These are phyloP conservation scores for Solanum hybrid DNA, from an alignment of 305 asterid genomes.

Conservation along the genomic window DNA sequence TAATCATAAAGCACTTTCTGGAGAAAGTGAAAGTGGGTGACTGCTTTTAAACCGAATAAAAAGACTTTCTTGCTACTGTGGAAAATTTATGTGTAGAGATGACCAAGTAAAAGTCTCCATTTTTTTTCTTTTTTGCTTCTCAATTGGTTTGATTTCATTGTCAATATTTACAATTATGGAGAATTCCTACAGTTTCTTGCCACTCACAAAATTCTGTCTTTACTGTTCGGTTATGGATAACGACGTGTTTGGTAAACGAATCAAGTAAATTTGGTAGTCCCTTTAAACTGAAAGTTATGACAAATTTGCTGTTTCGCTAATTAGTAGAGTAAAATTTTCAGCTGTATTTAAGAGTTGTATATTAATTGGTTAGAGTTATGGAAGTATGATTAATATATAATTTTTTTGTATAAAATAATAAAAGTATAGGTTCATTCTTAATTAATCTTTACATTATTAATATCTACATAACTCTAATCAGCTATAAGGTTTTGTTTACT, in stretches of 20 bases:
- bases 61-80: background rate
- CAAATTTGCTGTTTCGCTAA: background rate
- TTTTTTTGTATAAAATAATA: no score
- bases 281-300: background rate
- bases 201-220: background rate
- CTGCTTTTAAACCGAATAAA: background rate
- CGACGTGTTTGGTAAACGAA: background rate
- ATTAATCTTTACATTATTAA: no score
- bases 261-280: background rate
- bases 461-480: no score
- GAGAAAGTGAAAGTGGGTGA: background rate
- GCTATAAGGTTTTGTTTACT: no score
- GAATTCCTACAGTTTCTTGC: background rate
- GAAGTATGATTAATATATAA: no score
- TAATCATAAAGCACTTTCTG: background rate
- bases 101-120: background rate
- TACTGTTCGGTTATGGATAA: background rate
- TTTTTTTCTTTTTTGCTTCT: background rate
- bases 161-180: background rate
- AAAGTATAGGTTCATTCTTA: no score
- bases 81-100: background rate
- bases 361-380: rapidly evolving
- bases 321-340: background rate
- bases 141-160: background rate
- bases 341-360: no score